Conservation (phyloP, 257 asterid species). For the Ilex asprella region DNA sequence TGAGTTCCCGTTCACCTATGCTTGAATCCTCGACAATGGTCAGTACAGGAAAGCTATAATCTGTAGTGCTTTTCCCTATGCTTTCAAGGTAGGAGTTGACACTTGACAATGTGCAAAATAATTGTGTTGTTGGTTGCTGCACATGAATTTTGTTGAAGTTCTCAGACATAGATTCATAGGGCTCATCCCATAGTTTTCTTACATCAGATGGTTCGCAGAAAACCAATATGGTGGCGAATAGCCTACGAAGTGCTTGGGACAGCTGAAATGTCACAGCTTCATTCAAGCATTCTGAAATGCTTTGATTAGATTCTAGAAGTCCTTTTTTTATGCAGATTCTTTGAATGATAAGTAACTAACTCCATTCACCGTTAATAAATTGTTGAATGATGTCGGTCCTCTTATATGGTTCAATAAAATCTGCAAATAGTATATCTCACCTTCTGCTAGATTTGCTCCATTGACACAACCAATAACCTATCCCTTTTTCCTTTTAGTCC, state of each 20-base stretch:
- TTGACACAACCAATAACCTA: neutral
- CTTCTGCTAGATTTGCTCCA: neutral
- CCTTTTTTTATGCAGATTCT: slow-evolving; percentile 10
- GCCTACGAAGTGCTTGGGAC: neutral
- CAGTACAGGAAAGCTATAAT: neutral
- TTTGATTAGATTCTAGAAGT: slow-evolving; percentile 9
- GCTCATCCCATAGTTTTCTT: no score
- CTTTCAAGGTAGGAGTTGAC: neutral
- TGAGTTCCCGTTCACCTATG: neutral
- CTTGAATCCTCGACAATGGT: no score
- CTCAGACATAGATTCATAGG: no score
- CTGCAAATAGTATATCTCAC: neutral
- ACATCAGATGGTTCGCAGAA: no score
- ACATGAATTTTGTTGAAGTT: neutral
- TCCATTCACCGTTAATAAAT: no score
- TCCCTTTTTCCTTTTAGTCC: no score
- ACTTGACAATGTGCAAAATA: neutral
- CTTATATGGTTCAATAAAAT: slow-evolving; percentile 4
- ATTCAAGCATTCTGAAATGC: slow-evolving; percentile 1
- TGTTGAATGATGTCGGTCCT: no score
- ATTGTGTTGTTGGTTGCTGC: no score
- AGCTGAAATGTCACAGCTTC: slow-evolving; percentile 10
- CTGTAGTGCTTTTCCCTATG: neutral
- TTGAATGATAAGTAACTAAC: neutral
- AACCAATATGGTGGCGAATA: no score